Conservation (phyloP, 164 flowering plant species). For the Aristolochia contorta region DNA sequence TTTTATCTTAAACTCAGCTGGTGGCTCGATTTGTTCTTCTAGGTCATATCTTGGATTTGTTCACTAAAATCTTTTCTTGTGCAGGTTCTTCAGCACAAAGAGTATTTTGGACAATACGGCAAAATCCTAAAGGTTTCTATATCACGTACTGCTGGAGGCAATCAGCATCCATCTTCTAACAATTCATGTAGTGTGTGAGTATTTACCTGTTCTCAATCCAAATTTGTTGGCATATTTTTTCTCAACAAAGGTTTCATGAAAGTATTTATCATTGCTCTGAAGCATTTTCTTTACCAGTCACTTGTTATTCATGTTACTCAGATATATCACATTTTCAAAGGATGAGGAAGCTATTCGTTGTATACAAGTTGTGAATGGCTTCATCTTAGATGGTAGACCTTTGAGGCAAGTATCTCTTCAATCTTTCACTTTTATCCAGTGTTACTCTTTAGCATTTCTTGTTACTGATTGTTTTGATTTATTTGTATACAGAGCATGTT, state of each 20-base stretch:
- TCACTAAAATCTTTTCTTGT: background rate
- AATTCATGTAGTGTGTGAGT: slow-evolving; percentile 96
- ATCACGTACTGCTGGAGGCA: slow-evolving; percentile 80
- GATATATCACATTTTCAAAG: slow-evolving; percentile 90
- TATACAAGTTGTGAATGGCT: slow-evolving; percentile 89
- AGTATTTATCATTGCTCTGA: too few relatives aligned
- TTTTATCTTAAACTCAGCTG: too few relatives aligned
- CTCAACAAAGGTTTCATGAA: too few relatives aligned
- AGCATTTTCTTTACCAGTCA: too few relatives aligned
- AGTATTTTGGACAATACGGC: slow-evolving; percentile 95
- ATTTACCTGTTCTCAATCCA: background rate
- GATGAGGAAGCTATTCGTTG: slow-evolving; percentile 97
- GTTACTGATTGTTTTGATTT: background rate
- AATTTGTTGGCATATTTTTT: background rate
- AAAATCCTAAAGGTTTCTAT: slow-evolving; percentile 89
- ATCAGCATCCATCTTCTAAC: slow-evolving; percentile 74
- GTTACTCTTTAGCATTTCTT: too few relatives aligned
- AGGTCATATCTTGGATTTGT: too few relatives aligned
- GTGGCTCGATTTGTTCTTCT: too few relatives aligned
- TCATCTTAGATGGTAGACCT: slow-evolving; percentile 70
- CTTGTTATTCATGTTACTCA: slow-evolving; percentile 10
- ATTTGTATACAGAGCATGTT: slow-evolving; percentile 68
- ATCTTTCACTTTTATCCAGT: background rate
- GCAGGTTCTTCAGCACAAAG: slow-evolving; percentile 82
- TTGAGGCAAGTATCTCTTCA: slow-evolving; percentile 34